phyloP scores from a whole-genome alignment of 2,329 filamentous ascomycete genomes.

The Tetracladium maxilliforme region DNA sequence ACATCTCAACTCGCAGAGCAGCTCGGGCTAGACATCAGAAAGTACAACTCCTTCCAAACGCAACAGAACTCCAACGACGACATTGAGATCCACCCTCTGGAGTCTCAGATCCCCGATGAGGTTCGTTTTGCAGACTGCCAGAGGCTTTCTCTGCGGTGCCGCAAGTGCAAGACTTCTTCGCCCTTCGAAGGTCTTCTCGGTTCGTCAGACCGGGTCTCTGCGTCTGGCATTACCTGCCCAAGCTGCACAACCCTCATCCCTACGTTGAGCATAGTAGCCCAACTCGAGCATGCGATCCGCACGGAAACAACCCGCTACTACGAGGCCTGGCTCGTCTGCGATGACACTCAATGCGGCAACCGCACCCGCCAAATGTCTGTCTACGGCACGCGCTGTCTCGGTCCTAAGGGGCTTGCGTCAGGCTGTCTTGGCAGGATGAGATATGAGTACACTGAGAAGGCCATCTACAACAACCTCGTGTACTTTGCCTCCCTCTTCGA shows the following conservation, averaged over 20 bases:
- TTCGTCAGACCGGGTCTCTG: slow-evolving; percentile 45
- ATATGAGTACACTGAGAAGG: slow-evolving; percentile 78
- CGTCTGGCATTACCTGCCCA: slow-evolving; percentile 62
- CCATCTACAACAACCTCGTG: slow-evolving; percentile 86
- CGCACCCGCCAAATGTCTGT: slow-evolving; percentile 87
- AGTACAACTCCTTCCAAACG: slow-evolving; percentile 60
- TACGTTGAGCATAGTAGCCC: slow-evolving; percentile 64
- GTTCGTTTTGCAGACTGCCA: slow-evolving; percentile 75
- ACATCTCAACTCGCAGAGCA: slow-evolving; percentile 83
- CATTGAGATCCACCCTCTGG: slow-evolving; percentile 73
- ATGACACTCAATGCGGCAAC: slow-evolving; percentile 74
- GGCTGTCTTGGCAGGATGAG: slow-evolving; percentile 80
- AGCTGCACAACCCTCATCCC: slow-evolving; percentile 51
- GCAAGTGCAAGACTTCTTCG: slow-evolving; percentile 58
- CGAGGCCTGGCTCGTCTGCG: slow-evolving; percentile 80
- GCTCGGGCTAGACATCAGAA: slow-evolving; percentile 77
- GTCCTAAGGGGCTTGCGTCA: slow-evolving; percentile 68
- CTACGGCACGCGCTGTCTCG: slow-evolving; percentile 79
- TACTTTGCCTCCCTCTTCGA: slow-evolving; percentile 82
- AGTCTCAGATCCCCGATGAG: slow-evolving; percentile 85
- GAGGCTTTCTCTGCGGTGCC: slow-evolving; percentile 65
- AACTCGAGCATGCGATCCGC: slow-evolving; percentile 76
- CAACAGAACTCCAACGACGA: slow-evolving; percentile 35
- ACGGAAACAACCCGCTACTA: slow-evolving; percentile 73
- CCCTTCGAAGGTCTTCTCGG: slow-evolving; percentile 62